Percentiles rank a stretch among this genome's conserved stretches.
Conservation (phyloP, 257 asterid species). For the Datura wrightii region DNA sequence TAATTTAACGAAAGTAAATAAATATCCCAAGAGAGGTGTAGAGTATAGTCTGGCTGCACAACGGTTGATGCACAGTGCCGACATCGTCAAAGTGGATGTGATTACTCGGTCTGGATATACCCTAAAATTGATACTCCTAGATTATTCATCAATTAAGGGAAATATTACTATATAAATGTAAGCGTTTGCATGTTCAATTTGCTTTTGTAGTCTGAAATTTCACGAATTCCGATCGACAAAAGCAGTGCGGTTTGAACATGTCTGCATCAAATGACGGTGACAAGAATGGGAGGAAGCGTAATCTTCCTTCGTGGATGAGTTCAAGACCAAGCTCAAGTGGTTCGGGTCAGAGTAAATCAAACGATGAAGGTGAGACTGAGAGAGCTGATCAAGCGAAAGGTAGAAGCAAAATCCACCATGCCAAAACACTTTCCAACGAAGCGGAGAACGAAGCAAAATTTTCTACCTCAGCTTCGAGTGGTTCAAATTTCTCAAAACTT, state of each 20-base stretch:
- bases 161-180: background rate
- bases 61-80: too few relatives aligned
- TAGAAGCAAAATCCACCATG: constrained; percentile 29
- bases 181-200: background rate
- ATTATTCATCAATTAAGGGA: background rate
- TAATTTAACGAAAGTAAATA: too few relatives aligned
- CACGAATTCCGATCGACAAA: constrained; percentile 25
- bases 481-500: constrained; percentile 59
- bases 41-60: too few relatives aligned
- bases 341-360: constrained; percentile 8
- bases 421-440: constrained; percentile 29
- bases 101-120: background rate
- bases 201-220: background rate
- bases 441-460: constrained; percentile 36
- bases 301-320: constrained; percentile 93
- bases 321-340: constrained; percentile 52
- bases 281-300: constrained; percentile 58
- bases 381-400: constrained; percentile 38
- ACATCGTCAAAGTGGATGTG: background rate
- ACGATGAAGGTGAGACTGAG: background rate
- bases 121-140: background rate
- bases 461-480: constrained; percentile 40
- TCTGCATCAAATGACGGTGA: constrained; percentile 32
- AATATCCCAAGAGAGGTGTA: too few relatives aligned
- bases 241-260: constrained; percentile 38